Evolutionary conservation across 371 early-diverging fungal genomes (phyloP).

Genomic region (Nosema muscidifuracis): DNA sequence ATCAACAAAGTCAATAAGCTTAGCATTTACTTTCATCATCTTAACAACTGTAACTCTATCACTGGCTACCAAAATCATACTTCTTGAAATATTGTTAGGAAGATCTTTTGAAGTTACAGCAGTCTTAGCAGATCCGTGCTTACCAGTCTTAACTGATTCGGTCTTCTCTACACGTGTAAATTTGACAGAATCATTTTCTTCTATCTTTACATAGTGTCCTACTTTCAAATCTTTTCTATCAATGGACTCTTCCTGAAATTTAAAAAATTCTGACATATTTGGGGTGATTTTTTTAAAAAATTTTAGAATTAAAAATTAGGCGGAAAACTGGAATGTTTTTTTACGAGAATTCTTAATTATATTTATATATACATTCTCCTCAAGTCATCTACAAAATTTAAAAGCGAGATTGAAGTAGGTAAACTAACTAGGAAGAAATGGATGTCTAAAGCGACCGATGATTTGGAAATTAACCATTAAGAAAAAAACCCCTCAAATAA

Average conservation of each 20-base stretch:
- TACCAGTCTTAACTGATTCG: slow-evolving; percentile 59
- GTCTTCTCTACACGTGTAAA: slow-evolving; percentile 43
- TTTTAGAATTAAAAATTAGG: no score
- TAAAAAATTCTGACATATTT: not conserved
- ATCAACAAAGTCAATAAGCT: not conserved
- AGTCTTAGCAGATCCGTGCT: slow-evolving; percentile 63
- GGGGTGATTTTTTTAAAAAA: not conserved
- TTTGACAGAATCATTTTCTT: slow-evolving; percentile 5
- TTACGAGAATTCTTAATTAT: no score
- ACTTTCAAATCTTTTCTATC: slow-evolving; percentile 31
- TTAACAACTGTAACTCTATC: not conserved
- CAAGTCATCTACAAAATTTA: no score
- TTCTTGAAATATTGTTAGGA: not conserved
- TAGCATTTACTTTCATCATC: not conserved
- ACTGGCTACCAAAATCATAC: not conserved
- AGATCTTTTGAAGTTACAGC: slow-evolving; percentile 19
- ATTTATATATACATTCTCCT: no score
- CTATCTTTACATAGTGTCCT: slow-evolving; percentile 34
- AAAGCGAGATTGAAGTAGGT: no score
- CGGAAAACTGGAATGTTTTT: no score
- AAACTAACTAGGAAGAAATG: no score
- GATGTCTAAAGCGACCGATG: no score
- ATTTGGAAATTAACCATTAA: no score
- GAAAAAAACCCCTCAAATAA: no score
- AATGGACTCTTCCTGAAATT: slow-evolving; percentile 3